Evolutionary conservation across 2,329 filamentous ascomycete species (phyloP), one percentile per base, ranked within the genome.

Genomic region (Microthyrium microscopicum): DNA sequence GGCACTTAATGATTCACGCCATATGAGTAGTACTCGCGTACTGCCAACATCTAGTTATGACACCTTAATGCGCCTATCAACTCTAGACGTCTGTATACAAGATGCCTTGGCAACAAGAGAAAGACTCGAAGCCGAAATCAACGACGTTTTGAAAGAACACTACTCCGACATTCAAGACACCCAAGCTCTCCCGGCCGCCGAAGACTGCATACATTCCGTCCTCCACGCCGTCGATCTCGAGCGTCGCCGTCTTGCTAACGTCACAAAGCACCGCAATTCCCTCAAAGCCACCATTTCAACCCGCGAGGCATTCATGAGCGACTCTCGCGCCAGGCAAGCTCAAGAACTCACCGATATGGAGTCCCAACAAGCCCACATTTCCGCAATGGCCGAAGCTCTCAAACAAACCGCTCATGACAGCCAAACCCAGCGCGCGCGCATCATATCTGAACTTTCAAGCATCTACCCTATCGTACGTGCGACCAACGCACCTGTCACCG

Each of bases 31-130:
- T 20, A 26, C 20, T 9, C 44, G 60, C 3, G 50, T 68, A 0
- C 58, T 68, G n/a, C 49, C 68, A 0, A 84, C 78, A 0, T 84
- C 83, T 0, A 84, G 84, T 0, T 94, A 92, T 52, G 84, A 83
- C 47, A 73, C 80, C 2, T 62, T 95, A 15, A 87, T 94, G 75
- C 77, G 80, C 39, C 64, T 95, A 8, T 77, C 81, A 5, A 93
- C 85, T 37, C 64, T 95, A 12, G 83, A 93, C 41, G 81, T 79
- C 49, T 92, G 84, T 35, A 81, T 94, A 17, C 83, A 91, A 49
- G 87, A 95, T 53, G 84, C 84, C 2, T 58, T 93, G 7, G 70
- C 74, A 2, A 91, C 82, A 0, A 73, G 79, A 11, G 72, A 79
- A 39, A 66, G 67, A 34, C 63, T 95, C 6, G 73, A 81, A 30